Base-by-base conservation (phyloP, 1,284 basidiomycete species). In the Sutorius eximius region DNA sequence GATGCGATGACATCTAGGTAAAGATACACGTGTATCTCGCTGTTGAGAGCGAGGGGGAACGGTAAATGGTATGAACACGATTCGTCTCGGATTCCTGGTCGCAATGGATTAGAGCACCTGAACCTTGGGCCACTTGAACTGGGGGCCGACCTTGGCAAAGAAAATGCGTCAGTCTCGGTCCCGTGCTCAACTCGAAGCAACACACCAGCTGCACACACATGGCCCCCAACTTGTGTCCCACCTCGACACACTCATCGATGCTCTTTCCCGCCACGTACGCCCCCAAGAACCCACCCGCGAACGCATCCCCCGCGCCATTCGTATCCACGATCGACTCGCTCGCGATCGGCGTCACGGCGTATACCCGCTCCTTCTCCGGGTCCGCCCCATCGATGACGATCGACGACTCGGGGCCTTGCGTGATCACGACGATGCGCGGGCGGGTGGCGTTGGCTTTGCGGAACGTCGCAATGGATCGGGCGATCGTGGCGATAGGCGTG, bases 281-380 rank as follows among this genome's bases (percentile, higher is more conserved):
- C 49, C 92, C 97, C 48, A 98, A 72, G 79, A 98, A 95, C 46
- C 93, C 97, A 59, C 97, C 97, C n/a, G 95, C 94, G 65, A 99
- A 99, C 49, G 94, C 95, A 73, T 99, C 97, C 50, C 97, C 97
- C n/a, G 97, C 97, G 51, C 93, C 97, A 75, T 99, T 99, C 54
- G 97, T 99, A 75, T 99, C 97, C 56, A 98, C 87, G 65, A 99
- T 96, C 71, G 89, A 71, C 54, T 81, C 82, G 60, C 80, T 78
- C 50, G 74, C 67, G 58, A 98, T 78, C 48, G 82, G 77, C 54
- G 78, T 71, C 46, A 96, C 92, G 33, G 78, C 65, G 75, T 79
- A 89, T 13, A 78, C 73, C 79, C 81, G 81, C 13, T 79, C 75
- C 41, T 66, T 71, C 24, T 83, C 79, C 3, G 82, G 77, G 13